Evolutionary conservation across 805 yeast genomes (phyloP), one percentile per base, ranked within the genome.

Genomic region (Candida arabinofermentans): DNA sequence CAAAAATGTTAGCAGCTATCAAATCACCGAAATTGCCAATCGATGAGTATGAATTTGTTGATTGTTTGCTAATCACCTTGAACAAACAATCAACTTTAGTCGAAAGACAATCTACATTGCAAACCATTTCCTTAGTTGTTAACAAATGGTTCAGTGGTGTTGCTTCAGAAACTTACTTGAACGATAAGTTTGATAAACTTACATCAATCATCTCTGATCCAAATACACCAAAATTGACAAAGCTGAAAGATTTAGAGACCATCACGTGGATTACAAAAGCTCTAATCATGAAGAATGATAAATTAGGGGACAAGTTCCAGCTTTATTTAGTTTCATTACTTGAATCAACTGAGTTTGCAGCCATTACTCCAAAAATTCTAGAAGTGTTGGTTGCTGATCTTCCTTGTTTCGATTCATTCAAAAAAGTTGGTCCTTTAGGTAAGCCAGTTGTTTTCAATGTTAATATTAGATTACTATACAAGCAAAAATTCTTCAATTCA

Each of bases 221-320:
- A 13, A 13, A 27, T n/a, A 31, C 23, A 6, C 22, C 47, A 21
- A 27, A 40, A 9, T 43, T 50, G 14, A 31, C 38, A 3, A 44
- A 60, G 3, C 26, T 57, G 3, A 47, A 53, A 19, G 50, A 65
- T 10, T 58, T 85, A 31, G 95, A 87, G 57, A 56, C 72, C 0
- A 59, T 71, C 9, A 66, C 82, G 2, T 89, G 96, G 96, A 61
- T 81, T 6, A 65, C 80, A 17, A 89, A 87, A 59, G 90, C 86
- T 0, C 66, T 86, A 37, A 55, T 86, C 0, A 56, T 86, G 58
- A 78, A 74, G 50, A 74, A 74, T 47, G 83, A 82, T 44, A 48
- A 62, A 8, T 22, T 47, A 0, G 69, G 73, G 3, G 58, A 50
- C 18, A 51, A 49, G 26, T 64, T 51, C 36, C 67, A 71, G 51